These are phyloP conservation scores for Orbilia quercus DNA, from an alignment of 2,329 filamentous ascomycete genomes.

Conservation along the genomic window DNA sequence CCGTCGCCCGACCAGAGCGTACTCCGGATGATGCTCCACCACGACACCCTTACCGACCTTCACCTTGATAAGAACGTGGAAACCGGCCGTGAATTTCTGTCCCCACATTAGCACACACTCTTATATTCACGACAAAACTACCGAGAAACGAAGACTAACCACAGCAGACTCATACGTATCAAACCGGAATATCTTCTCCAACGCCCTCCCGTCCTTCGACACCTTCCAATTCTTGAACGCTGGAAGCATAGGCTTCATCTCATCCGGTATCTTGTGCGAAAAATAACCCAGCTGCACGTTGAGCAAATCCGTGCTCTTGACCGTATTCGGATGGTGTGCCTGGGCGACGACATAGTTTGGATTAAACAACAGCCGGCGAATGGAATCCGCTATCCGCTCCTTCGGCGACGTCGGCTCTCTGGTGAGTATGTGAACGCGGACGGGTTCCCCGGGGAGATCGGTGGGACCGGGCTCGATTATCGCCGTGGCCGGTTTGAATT, in stretches of 20 bases:
- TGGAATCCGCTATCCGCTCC: constrained; percentile 11
- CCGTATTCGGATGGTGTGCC: constrained; percentile 1
- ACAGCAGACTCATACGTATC: constrained; percentile 7
- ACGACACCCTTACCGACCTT: constrained; percentile 23
- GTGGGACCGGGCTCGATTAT: constrained; percentile 35
- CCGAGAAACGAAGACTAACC: constrained; percentile 10
- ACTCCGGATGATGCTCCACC: constrained; percentile 35
- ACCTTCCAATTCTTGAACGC: constrained; percentile 35
- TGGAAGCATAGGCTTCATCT: constrained; percentile 32
- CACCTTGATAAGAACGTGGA: constrained; percentile 22
- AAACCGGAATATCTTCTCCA: constrained; percentile 48
- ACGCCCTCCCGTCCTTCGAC: constrained; percentile 18
- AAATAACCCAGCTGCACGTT: constrained; percentile 27
- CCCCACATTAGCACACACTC: too few species aligned
- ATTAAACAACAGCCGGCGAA: constrained; percentile 33
- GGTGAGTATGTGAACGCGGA: constrained; percentile 38
- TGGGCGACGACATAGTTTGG: constrained; percentile 35
- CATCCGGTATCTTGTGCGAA: constrained; percentile 19
- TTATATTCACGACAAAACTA: too few species aligned
- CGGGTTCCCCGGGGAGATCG: constrained; percentile 29
- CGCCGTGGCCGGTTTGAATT: constrained; percentile 23
- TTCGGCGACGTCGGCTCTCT: constrained; percentile 20
- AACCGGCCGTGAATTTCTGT: constrained; percentile 21
- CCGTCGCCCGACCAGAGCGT: constrained; percentile 31
- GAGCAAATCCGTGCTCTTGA: constrained; percentile 33